A percentile compares a stretch with the other conserved stretches of the same genome.
phyloP scores from a whole-genome alignment of 768 basidiomycete genomes.

The Termitomyces bulborhizus region DNA sequence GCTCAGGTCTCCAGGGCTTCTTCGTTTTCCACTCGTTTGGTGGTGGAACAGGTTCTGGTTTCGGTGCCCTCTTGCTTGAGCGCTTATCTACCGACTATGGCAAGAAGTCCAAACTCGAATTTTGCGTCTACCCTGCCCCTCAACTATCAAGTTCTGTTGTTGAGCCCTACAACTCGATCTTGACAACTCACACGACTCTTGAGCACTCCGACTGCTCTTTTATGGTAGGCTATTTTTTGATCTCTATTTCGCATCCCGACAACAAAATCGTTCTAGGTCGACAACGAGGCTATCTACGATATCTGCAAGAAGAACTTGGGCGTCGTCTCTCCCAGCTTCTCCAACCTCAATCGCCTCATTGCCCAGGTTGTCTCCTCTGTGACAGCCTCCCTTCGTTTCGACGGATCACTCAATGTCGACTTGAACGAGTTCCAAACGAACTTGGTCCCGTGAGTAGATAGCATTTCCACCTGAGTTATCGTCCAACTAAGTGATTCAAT shows the following conservation, averaged over 20 bases:
- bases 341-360: slow-evolving; percentile 93
- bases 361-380: slow-evolving; percentile 98
- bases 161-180: slow-evolving; percentile 96
- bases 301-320: slow-evolving; percentile 96
- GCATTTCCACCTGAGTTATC: not conserved
- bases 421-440: slow-evolving; percentile 99
- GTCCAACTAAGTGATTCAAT: not conserved
- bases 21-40: slow-evolving; percentile 99
- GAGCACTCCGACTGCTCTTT: slow-evolving; percentile 99
- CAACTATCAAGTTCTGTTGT: slow-evolving; percentile 94
- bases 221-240: slow-evolving; percentile 58
- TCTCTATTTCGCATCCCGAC: not conserved
- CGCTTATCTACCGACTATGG: slow-evolving; percentile 97
- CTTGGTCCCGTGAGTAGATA: slow-evolving; percentile 77
- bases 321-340: slow-evolving; percentile 81
- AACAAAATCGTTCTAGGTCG: slow-evolving; percentile 50
- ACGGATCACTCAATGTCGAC: slow-evolving; percentile 96
- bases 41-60: slow-evolving; percentile 98
- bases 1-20: slow-evolving; percentile 97
- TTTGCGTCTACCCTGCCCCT: slow-evolving; percentile 95
- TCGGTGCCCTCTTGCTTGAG: slow-evolving; percentile 96
- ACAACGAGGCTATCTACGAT: slow-evolving; percentile 99
- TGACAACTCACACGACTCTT: slow-evolving; percentile 98
- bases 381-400: slow-evolving; percentile 95
- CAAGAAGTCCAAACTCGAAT: slow-evolving; percentile 99